Conservation (phyloP, 441 rosid species). For the Arabidopsis hybrid region DNA sequence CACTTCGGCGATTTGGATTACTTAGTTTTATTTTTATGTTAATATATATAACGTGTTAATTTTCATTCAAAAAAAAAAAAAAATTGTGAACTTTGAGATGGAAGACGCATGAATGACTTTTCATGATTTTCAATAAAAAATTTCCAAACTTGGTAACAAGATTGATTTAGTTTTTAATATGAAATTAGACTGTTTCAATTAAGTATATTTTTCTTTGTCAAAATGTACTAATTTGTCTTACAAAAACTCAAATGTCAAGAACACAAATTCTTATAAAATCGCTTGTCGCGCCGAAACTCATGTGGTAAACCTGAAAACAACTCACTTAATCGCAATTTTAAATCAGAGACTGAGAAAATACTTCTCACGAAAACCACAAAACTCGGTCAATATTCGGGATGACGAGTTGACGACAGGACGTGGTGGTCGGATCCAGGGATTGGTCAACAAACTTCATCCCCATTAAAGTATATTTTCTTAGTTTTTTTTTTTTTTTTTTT, state of each 20-base stretch:
- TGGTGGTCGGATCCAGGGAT: background rate
- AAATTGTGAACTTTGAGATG: no score
- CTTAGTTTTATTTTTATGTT: background rate
- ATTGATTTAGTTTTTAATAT: background rate
- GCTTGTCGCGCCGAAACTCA: background rate
- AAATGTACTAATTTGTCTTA: background rate
- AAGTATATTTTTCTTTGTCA: background rate
- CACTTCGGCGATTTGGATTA: background rate
- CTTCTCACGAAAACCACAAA: background rate
- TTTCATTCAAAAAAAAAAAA: no score
- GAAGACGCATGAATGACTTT: no score
- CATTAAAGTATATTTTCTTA: background rate
- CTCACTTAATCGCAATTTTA: background rate
- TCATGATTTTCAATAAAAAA: no score
- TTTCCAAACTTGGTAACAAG: no score
- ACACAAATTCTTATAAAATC: background rate
- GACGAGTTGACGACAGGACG: background rate
- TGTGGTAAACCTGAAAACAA: background rate
- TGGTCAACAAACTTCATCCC: background rate
- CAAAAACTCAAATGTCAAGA: background rate
- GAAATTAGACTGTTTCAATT: background rate
- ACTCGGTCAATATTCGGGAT: background rate
- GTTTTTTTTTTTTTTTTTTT: background rate
- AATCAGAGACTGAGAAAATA: background rate
- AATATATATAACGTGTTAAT: no score